Conservation (phyloP, 1,284 basidiomycete genomes). For the Erythrobasidium hasegawianum region DNA sequence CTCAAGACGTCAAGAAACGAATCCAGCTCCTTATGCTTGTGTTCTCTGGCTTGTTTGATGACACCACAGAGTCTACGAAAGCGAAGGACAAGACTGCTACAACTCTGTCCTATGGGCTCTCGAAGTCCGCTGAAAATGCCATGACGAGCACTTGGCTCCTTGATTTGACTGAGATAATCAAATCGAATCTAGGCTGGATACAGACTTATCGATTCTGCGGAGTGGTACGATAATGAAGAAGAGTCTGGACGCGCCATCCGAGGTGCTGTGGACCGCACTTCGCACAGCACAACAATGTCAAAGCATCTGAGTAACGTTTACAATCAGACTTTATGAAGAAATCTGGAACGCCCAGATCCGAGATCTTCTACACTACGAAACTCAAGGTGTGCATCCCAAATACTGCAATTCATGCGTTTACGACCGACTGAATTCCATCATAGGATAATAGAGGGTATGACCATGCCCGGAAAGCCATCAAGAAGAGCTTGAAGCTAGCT, state of each 20-base stretch:
- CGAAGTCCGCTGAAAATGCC: conserved; percentile 4
- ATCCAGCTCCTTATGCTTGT: too few relatives aligned
- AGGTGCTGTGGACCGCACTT: conserved; percentile 13
- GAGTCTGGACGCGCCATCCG: conserved; percentile 33
- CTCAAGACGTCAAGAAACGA: too few relatives aligned
- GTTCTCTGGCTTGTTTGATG: too few relatives aligned
- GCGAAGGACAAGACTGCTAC: conserved; percentile 34
- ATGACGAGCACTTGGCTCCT: not conserved
- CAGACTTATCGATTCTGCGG: conserved; percentile 33
- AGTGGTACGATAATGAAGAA: conserved; percentile 37
- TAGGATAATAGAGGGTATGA: conserved; percentile 9
- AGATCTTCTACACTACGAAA: conserved; percentile 55
- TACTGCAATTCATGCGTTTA: not conserved
- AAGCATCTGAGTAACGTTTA: not conserved
- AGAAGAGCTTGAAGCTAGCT: conserved; percentile 14
- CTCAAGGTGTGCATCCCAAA: conserved; percentile 7
- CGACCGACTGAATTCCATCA: not conserved
- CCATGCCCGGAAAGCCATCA: conserved; percentile 37
- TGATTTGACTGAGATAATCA: not conserved
- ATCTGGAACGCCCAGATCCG: conserved; percentile 58
- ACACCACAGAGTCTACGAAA: conserved; percentile 18
- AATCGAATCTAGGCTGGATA: conserved; percentile 25
- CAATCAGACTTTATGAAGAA: conserved; percentile 56
- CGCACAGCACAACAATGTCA: not conserved
- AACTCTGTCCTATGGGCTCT: conserved; percentile 36